A percentile compares a stretch with the other conserved stretches of the same genome.
These are phyloP conservation scores for Arthrocladium fulminans DNA, from an alignment of 2,329 filamentous ascomycete genomes.

Conservation along the genomic window DNA sequence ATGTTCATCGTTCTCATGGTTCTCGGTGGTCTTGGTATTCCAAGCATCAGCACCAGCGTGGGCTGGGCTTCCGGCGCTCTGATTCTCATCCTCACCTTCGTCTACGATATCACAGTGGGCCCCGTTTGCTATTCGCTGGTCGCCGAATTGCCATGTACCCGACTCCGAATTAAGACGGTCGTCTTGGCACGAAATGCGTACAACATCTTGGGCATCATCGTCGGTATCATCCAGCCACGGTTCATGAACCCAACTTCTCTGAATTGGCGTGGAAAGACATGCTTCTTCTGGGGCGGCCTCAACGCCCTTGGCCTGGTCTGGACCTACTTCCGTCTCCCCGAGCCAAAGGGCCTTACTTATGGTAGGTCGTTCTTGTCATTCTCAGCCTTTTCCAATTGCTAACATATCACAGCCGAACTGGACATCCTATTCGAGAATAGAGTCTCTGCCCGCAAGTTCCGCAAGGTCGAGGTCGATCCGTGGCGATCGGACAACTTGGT, in stretches of 20 bases:
- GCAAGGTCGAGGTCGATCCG: slow-evolving; percentile 27
- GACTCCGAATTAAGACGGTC: slow-evolving; percentile 48
- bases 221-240: slow-evolving; percentile 28
- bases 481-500: slow-evolving; percentile 22
- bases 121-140: slow-evolving; percentile 47
- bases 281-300: slow-evolving; percentile 36
- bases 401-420: slow-evolving; percentile 26
- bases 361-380: slow-evolving; percentile 16
- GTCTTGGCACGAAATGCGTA: slow-evolving; percentile 45
- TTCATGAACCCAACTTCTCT: slow-evolving; percentile 30
- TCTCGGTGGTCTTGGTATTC: slow-evolving; percentile 25
- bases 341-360: slow-evolving; percentile 31
- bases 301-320: slow-evolving; percentile 31
- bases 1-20: slow-evolving; percentile 34
- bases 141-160: slow-evolving; percentile 46
- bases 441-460: slow-evolving; percentile 33
- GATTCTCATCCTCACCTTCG: slow-evolving; percentile 46
- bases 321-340: slow-evolving; percentile 37
- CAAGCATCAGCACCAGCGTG: slow-evolving; percentile 22
- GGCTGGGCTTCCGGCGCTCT: slow-evolving; percentile 37
- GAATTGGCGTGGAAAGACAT: slow-evolving; percentile 30
- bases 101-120: slow-evolving; percentile 48
- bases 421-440: slow-evolving; percentile 36
- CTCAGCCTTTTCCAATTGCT: background rate
- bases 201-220: slow-evolving; percentile 35